Base-by-base conservation (phyloP, 1,284 basidiomycete species). In the Cryptococcus sp. region DNA sequence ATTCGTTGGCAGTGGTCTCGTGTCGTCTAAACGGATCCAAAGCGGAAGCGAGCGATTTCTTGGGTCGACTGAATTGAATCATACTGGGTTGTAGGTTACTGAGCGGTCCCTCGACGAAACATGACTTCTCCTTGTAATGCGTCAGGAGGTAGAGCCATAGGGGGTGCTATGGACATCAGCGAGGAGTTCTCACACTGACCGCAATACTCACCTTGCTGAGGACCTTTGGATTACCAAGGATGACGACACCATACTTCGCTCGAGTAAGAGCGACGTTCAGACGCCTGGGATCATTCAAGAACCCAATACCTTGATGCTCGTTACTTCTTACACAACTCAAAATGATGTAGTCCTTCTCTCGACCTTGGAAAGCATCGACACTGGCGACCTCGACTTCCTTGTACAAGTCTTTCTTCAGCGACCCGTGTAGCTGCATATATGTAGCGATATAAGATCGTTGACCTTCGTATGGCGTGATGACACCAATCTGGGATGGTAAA, bases 341-440 rank as follows among this genome's bases (percentile, higher is more conserved):
- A 67, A 99, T 98, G 76, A 99, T 98, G 70, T 98, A 98, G 76
- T 99, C 96, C 82, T 98, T 98, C 80, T 99, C 96, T 71, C 96
- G 86, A 36, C 96, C 96, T 75, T 99, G 96, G 84, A 98, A 99
- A 2, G 96, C 96, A 74, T 99, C 96, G 50, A 99, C 96, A 68
- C 89, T 92, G 11, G 96, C 96, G 43, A 99, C 96, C 74, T 99
- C 96, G 47, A 99, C 93, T 68, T 98, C 94, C 80, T 98, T 98
- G 82, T 99, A 99, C 10, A 98, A 78, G 64, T 99, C 96, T 80
- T 98, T 98, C 83, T 97, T 97, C 59, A 98, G 81, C 33, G 91
- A 88, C 33, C 96, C 96, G 72, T 96, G 96, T 79, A 95, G 89
- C 80, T 98, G 96, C 96, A 98, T 98, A 77, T 97, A 97, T 73